Evolutionary conservation across 495 filamentous ascomycete species (phyloP), one percentile per base, ranked within the genome.

Genomic region (Aspergillus nanangensis): DNA sequence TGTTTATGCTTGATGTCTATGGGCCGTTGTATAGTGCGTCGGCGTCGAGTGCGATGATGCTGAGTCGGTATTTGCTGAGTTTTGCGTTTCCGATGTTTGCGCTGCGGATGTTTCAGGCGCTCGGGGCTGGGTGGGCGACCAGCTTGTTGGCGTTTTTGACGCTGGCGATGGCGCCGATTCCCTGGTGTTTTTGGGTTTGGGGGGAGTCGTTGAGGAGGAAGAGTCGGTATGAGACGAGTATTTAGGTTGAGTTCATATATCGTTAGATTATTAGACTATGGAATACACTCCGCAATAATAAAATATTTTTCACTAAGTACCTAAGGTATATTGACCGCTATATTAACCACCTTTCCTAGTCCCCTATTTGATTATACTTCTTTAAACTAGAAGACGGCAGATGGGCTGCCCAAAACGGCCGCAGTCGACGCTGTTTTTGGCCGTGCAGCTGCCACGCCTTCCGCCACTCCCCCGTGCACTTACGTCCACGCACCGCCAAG

Each of bases 21-120:
- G 37, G 38, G 1, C 27, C 45, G 5, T 29, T n/a, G n/a, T 45
- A 11, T 11, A 35, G 43, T 1, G 43, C 43, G 0, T 45, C 43
- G 3, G 60, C 60, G 5, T 47, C 60, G 48, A 56, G 52, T 27
- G 62, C 62, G 1, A 85, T 86, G 45, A 79, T 81, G 8, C 60
- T 90, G 20, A 63, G 80, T 3, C 70, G 86, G 23, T 88, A 88
- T 50, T 55, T 62, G 0, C 48, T 85, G 15, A 82, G 76, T 1
- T 79, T 78, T 15, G 77, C 69, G 3, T 88, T 87, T 54, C 86
- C 86, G 5, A 70, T 90, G 0, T 83, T 84, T 47, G 77, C 77
- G 5, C 41, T 11, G 3, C 10, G 1, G 81, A 78, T 84, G 75
- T 84, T 78, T 48, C 41, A 68, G 8, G 66, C 58, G 3, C 67